Base-by-base conservation (phyloP, 2,329 filamentous ascomycete genomes). In the Phyllosticta capitalensis region DNA sequence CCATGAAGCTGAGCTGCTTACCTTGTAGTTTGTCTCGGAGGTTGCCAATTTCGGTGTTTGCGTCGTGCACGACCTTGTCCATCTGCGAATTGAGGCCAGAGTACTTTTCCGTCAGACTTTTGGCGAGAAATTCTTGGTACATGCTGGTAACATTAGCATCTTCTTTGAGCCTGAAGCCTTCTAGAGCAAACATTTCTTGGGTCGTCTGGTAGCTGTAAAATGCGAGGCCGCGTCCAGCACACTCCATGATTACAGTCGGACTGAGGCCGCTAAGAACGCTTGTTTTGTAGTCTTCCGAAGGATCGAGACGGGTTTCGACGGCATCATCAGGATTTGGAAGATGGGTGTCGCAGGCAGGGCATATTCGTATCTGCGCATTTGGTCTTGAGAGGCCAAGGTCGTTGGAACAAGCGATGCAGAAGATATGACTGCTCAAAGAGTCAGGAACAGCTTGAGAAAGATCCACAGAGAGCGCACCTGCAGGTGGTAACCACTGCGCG, bases 121-220 rank as follows among this genome's bases (percentile, higher is more conserved):
- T 90, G 51, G 83, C 84, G 1, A 90, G 74, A 65, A 87, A 85
- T 65, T 90, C 86, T 68, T 95, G 89, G 67, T 92, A 95, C 56
- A 86, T 81, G 61, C 86, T 89, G 61, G 24, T 56, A 12, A 52
- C 61, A 59, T 69, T 54, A 69, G 65, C 58, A 38, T 20, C 62
- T 66, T n/a, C 62, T 66, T n/a, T 38, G 12, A 2, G 7, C 21
- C 30, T 38, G 2, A 14, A 19, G n/a, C 38, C 6, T 45, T 45
- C 5, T n/a, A 45, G n/a, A 9, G 70, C 79, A 64, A 67, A 90
- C 88, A 95, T 88, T 72, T 96, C 89, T 67, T 94, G 89, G 2
- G 85, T 85, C 20, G 86, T 85, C 69, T 96, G 91, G 67, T 95
- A 96, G 28, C 84, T 86, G 87, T 90, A 95, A 69, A 96, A 96